Percentiles rank a stretch among this genome's conserved stretches.
phyloP scores from a whole-genome alignment of 2,329 filamentous ascomycete genomes.

The Curvularia sp. region DNA sequence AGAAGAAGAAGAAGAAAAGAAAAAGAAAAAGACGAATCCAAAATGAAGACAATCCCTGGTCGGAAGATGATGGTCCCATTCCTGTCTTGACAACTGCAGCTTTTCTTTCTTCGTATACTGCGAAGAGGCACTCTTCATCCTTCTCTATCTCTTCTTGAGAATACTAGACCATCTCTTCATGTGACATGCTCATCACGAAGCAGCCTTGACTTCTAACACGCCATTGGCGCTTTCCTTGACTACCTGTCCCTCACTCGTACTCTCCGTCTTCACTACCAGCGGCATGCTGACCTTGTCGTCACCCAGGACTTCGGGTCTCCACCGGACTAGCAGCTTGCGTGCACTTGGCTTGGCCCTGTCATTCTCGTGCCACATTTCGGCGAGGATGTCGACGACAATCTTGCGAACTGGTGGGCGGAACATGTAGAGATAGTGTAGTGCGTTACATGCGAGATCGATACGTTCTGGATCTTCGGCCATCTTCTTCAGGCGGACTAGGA shows the following conservation, averaged over 20 bases:
- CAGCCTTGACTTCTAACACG: conserved; percentile 40
- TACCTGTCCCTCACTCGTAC: conserved; percentile 18
- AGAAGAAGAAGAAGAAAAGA: neutral
- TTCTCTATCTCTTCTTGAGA: neutral
- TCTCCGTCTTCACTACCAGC: conserved; percentile 33
- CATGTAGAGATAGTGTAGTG: conserved; percentile 60
- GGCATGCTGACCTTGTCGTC: conserved; percentile 25
- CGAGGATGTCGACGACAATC: conserved; percentile 64
- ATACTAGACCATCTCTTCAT: neutral
- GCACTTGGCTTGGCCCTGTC: conserved; percentile 57
- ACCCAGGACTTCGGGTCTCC: conserved; percentile 60
- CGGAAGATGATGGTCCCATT: neutral
- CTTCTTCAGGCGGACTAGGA: conserved; percentile 74
- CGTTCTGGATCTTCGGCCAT: conserved; percentile 70
- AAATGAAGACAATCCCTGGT: neutral
- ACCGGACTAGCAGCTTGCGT: conserved; percentile 62
- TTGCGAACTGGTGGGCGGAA: conserved; percentile 66
- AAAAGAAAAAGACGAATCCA: neutral
- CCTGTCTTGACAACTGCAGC: neutral
- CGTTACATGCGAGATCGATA: conserved; percentile 64
- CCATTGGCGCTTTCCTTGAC: conserved; percentile 39
- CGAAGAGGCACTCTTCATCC: neutral
- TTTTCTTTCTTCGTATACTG: neutral
- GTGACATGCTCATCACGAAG: conserved; percentile 16
- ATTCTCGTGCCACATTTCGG: conserved; percentile 63